Conservation (phyloP, 305 asterid species). For the Solanum chacoense region DNA sequence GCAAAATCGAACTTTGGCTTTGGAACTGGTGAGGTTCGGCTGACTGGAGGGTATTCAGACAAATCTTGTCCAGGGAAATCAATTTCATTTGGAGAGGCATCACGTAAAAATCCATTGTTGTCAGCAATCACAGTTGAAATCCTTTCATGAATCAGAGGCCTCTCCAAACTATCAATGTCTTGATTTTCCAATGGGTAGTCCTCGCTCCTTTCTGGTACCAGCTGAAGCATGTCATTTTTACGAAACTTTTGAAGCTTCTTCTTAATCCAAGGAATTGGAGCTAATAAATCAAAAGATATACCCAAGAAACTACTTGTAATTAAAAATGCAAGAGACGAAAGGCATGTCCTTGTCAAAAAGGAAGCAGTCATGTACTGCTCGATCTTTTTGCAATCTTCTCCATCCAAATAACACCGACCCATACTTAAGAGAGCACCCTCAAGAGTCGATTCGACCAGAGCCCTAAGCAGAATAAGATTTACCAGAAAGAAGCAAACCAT, state of each 20-base stretch:
- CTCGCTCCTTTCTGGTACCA: slow-evolving; percentile 80
- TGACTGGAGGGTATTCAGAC: slow-evolving; percentile 87
- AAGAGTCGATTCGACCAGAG: slow-evolving; percentile 82
- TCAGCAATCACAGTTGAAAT: slow-evolving; percentile 31
- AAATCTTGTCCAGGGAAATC: slow-evolving; percentile 60
- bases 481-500: slow-evolving; percentile 96
- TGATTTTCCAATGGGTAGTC: slow-evolving; percentile 65
- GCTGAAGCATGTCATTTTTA: slow-evolving; percentile 93
- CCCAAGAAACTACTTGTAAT: slow-evolving; percentile 93
- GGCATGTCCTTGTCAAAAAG: slow-evolving; percentile 82
- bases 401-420: slow-evolving; percentile 96
- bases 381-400: slow-evolving; percentile 93
- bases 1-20: slow-evolving; percentile 93
- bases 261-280: slow-evolving; percentile 97
- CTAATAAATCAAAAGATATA: slow-evolving; percentile 79
- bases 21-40: slow-evolving; percentile 97
- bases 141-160: slow-evolving; percentile 65
- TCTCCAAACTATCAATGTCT: slow-evolving; percentile 45
- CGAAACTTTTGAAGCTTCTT: slow-evolving; percentile 73
- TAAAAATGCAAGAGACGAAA: slow-evolving; percentile 85
- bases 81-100: slow-evolving; percentile 34
- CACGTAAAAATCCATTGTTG: slow-evolving; percentile 29
- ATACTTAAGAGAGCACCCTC: slow-evolving; percentile 73
- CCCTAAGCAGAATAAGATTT: slow-evolving; percentile 86
- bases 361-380: slow-evolving; percentile 79